Base-by-base conservation (phyloP, 257 asterid genomes). In the Apocynum venetum region DNA sequence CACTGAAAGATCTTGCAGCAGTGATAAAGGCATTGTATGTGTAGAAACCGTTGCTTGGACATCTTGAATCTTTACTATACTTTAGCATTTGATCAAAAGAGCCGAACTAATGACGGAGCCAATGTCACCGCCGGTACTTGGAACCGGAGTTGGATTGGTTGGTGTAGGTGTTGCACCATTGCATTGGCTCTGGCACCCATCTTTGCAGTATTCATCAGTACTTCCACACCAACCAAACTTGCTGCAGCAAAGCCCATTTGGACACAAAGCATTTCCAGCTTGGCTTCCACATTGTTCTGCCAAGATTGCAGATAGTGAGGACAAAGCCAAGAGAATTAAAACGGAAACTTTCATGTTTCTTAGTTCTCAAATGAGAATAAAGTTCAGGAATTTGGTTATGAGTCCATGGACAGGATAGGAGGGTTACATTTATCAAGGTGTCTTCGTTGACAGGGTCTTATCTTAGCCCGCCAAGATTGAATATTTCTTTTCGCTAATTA, bases 111-210 rank as follows among this genome's bases (percentile, higher is more conserved):
- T 71, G 3, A 59, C 43, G 59, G 79, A 55, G 35, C 73, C 40
- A 9, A 75, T 41, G n/a, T 41, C 80, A 8, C 15, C 73, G 1
- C 82, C 75, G 19, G 57, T 72, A 4, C 61, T 17, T 5, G 78
- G 73, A 61, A 44, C 49, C 11, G 82, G 79, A 43, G 77, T 11
- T 1, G 84, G 80, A 19, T 19, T 49, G 0, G 79, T 5, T 4
- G 75, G 52, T 9, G 77, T 61, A 7, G 83, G 80, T 13, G 82
- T 46, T 0, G 82, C 19, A 15, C 78, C 78, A 38, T 72, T 31
- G 60, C 87, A 84, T 31, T 84, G 87, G 73, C 87, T 84, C 59
- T 84, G 87, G 74, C 87, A 84, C 14, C 48, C 75, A 1, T 41
- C 48, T 36, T 31, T 53, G 51, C 87, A 80, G 44, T 78, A 81